These are phyloP conservation scores for Adansonia madagascariensis DNA, from an alignment of 441 rosid genomes.

Conservation along the genomic window DNA sequence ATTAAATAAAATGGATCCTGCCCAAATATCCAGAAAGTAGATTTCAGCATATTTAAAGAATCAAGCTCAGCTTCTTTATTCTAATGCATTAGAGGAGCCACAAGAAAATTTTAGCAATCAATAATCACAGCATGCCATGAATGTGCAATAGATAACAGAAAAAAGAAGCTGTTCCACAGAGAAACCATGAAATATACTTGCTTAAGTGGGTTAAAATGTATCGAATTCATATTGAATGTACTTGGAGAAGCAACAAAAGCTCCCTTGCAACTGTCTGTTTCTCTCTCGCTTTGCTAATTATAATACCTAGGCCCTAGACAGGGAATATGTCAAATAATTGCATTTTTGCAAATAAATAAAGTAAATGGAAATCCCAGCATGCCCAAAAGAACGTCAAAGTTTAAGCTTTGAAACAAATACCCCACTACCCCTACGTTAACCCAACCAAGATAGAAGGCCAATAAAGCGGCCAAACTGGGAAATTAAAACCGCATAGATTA, in stretches of 20 bases:
- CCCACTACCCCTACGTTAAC: neutral
- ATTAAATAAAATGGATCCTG: neutral
- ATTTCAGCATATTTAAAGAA: neutral
- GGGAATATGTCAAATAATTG: neutral
- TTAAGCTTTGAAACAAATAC: slow-evolving; percentile 5
- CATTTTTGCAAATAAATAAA: slow-evolving; percentile 16
- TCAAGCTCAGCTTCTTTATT: neutral
- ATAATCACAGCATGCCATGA: neutral
- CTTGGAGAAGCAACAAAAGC: neutral
- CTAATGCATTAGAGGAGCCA: neutral
- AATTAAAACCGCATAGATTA: neutral
- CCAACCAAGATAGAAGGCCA: slow-evolving; percentile 1
- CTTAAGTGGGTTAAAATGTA: neutral
- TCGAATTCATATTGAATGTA: neutral
- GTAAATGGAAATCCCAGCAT: slow-evolving; percentile 22
- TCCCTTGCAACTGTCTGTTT: neutral
- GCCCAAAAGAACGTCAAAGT: slow-evolving; percentile 4
- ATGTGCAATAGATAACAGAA: slow-evolving; percentile 9
- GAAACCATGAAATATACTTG: neutral
- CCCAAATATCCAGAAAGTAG: neutral
- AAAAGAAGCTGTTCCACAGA: slow-evolving; percentile 11
- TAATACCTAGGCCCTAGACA: neutral
- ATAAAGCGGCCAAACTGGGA: slow-evolving; percentile 21
- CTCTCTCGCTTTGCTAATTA: neutral
- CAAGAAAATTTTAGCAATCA: neutral